Evolutionary conservation across 2,329 filamentous ascomycete species (phyloP), one percentile per base, ranked within the genome.

Genomic region (Paracamarosporium sp.): DNA sequence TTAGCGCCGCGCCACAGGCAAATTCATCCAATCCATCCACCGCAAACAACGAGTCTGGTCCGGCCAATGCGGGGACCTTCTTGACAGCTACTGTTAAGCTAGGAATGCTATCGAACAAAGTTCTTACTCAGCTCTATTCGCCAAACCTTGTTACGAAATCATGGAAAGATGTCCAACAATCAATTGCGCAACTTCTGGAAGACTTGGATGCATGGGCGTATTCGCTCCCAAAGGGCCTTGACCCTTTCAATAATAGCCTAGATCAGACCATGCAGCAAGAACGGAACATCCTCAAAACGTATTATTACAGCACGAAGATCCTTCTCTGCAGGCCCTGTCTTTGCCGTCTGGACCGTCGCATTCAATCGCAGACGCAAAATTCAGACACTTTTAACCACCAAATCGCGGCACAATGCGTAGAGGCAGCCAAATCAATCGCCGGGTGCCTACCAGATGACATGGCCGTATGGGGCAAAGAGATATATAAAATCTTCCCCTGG

Each of bases 291-390:
- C 62, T 72, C 25, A 55, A 63, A 9, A 57, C 69, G 2, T 55
- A 65, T 22, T 71, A 68, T 17, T 48, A 66, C 17, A 64, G 60
- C 25, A 65, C 67, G 6, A 65, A 64, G 50, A 77, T 79, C 6
- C 64, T 80, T 5, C 71, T 75, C 35, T 76, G 67, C 27, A 73
- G 75, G 9, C 77, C 77, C n/a, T 78, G 73, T 54, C 62, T 80
- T 5, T 79, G 76, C 46, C 63, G 71, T 30, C 51, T 76, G 20
- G 73, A 78, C 27, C 53, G 64, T 6, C 67, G 67, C 5, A 74
- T 76, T 20, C 46, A 61, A 5, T 64, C 69, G 25, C 75, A 77
- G 52, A 67, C 70, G 1, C 52, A 63, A 25, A 44, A 48, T 22
- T 77, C 72, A 2, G 67, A 63, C 25, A 61, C 65, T 6, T 72